These are phyloP conservation scores for Entomortierella lignicola DNA, from an alignment of 192 early-diverging fungal genomes.

Conservation along the genomic window DNA sequence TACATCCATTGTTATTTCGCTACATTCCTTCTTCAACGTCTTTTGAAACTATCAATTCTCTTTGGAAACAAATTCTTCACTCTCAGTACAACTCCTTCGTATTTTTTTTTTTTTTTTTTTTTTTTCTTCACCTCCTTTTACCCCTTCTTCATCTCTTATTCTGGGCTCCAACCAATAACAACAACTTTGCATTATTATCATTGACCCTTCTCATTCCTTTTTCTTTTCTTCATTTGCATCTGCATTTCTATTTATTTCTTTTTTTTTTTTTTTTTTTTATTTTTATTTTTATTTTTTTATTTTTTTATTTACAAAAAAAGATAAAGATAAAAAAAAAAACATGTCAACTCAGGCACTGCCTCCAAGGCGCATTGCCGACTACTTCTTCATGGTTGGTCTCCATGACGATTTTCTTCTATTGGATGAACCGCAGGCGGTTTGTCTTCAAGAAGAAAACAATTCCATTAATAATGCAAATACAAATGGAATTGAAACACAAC, in stretches of 20 bases:
- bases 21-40: too few species aligned
- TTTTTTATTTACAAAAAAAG: background rate
- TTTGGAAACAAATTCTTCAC: background rate
- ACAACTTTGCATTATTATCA: too few species aligned
- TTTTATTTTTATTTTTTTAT: background rate
- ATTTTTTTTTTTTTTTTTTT: background rate
- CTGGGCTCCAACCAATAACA: too few species aligned
- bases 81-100: background rate
- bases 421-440: background rate
- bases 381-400: conserved; percentile 53
- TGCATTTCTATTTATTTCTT: too few species aligned
- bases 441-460: background rate
- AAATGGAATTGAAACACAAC: background rate
- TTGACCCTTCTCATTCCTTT: background rate
- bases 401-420: conserved; percentile 14
- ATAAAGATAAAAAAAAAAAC: background rate
- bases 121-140: background rate
- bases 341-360: conserved; percentile 12
- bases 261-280: too few species aligned
- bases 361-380: conserved; percentile 51
- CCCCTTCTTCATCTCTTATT: background rate
- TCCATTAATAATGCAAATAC: background rate
- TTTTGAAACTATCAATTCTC: too few species aligned
- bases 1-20: too few species aligned
- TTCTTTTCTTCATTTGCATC: background rate